Percentiles rank a stretch among this genome's conserved stretches.
Evolutionary conservation across 2,329 filamentous ascomycete genomes (phyloP).

Genomic region (Cytospora leucostoma): DNA sequence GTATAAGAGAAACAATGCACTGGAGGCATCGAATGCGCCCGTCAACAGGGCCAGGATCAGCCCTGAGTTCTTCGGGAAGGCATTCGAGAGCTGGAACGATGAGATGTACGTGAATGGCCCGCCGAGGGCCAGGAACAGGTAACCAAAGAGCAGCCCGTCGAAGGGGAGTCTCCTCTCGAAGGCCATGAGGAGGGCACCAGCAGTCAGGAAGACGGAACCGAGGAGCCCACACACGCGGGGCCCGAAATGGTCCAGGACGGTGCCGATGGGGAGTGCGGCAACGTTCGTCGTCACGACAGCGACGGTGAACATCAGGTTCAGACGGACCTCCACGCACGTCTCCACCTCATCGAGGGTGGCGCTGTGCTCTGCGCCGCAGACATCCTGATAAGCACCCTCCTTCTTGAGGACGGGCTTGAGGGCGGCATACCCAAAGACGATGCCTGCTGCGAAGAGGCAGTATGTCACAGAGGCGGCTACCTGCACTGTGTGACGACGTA

Average conservation of each 20-base stretch:
- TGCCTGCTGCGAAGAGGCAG: conserved; percentile 66
- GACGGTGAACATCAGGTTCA: conserved; percentile 92
- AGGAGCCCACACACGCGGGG: conserved; percentile 74
- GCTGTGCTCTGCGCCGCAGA: conserved; percentile 48
- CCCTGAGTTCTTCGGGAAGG: conserved; percentile 75
- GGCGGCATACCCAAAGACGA: conserved; percentile 83
- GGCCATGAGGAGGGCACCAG: conserved; percentile 73
- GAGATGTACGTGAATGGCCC: conserved; percentile 82
- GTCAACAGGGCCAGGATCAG: conserved; percentile 79
- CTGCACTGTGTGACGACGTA: conserved; percentile 36
- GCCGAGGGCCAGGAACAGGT: conserved; percentile 74
- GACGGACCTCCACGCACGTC: conserved; percentile 57
- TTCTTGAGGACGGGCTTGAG: conserved; percentile 77
- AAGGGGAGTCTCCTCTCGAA: conserved; percentile 65
- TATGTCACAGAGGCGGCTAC: conserved; percentile 42
- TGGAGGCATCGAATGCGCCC: conserved; percentile 81
- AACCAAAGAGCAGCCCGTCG: conserved; percentile 74
- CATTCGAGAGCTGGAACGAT: conserved; percentile 81
- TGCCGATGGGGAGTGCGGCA: conserved; percentile 80
- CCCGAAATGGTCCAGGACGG: conserved; percentile 80
- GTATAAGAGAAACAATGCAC: conserved; percentile 75
- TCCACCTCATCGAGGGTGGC: conserved; percentile 35
- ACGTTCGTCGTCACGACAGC: conserved; percentile 88
- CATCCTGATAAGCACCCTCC: conserved; percentile 69
- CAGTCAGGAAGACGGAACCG: conserved; percentile 66